Evolutionary conservation across 352 stramenopile species (phyloP).

Genomic region (Phytophthora tentaculata): DNA sequence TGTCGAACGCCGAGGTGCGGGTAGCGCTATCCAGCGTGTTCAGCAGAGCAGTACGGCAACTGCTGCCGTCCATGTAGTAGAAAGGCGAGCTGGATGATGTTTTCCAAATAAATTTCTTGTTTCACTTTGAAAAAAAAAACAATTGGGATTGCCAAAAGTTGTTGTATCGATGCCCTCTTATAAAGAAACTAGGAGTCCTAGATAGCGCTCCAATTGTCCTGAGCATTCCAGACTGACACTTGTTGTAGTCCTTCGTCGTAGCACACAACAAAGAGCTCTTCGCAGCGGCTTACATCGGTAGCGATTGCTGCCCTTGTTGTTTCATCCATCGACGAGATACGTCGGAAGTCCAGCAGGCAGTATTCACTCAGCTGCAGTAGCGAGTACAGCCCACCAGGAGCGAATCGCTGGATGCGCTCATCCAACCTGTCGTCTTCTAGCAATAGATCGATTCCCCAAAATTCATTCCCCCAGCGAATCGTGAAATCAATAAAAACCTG

Average conservation of each 20-base stretch:
- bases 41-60: conserved; percentile 60
- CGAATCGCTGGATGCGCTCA: conserved; percentile 3
- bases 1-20: conserved; percentile 67
- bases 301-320: background rate
- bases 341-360: conserved; percentile 9
- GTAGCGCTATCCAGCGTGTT: conserved; percentile 69
- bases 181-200: no score
- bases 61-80: conserved; percentile 52
- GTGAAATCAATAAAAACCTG: conserved; percentile 15
- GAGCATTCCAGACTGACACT: background rate
- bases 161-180: no score
- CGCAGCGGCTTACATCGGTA: background rate
- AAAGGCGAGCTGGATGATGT: background rate
- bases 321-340: background rate
- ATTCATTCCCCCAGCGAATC: background rate
- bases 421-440: background rate
- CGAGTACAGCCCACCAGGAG: conserved; percentile 12
- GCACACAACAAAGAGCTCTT: background rate
- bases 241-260: background rate
- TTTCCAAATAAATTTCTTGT: conserved; percentile 26
- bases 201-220: background rate
- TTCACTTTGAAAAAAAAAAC: no score
- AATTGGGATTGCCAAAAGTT: no score
- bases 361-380: conserved; percentile 2
- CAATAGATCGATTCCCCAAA: conserved; percentile 12